Conservation (phyloP, 345 rosid genomes). For the Physaria fendleri region DNA sequence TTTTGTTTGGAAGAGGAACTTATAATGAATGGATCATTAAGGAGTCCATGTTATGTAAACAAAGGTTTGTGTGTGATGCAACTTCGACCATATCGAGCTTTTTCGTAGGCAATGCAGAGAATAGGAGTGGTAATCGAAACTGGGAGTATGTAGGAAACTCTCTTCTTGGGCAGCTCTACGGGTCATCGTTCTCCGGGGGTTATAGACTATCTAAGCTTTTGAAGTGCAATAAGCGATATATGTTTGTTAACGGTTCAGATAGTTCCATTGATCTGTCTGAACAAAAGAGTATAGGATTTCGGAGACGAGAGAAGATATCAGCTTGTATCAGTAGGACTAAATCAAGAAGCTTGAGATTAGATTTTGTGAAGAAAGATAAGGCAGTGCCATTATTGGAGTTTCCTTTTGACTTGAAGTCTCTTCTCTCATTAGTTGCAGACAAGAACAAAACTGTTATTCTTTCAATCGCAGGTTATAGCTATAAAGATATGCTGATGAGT, state of each 20-base stretch:
- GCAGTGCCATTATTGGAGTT: constrained; percentile 26
- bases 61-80: constrained; percentile 77
- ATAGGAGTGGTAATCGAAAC: constrained; percentile 28
- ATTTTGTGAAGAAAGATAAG: constrained; percentile 34
- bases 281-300: constrained; percentile 26
- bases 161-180: constrained; percentile 57
- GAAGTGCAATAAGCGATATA: constrained; percentile 46
- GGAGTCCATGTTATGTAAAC: constrained; percentile 55
- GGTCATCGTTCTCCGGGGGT: constrained; percentile 48
- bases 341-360: constrained; percentile 25
- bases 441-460: constrained; percentile 66
- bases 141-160: constrained; percentile 80
- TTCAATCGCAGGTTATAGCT: constrained; percentile 84
- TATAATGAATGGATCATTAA: constrained; percentile 61
- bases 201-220: constrained; percentile 44
- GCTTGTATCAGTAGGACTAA: constrained; percentile 40
- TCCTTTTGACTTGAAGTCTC: constrained; percentile 62
- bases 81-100: constrained; percentile 56
- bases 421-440: constrained; percentile 59
- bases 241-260: constrained; percentile 35
- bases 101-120: constrained; percentile 26
- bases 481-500: constrained; percentile 93
- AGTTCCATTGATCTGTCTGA: constrained; percentile 16
- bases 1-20: constrained; percentile 63
- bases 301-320: constrained; percentile 36